Conservation (phyloP, 169 alveolate genomes). For the Plasmodium vivax region DNA sequence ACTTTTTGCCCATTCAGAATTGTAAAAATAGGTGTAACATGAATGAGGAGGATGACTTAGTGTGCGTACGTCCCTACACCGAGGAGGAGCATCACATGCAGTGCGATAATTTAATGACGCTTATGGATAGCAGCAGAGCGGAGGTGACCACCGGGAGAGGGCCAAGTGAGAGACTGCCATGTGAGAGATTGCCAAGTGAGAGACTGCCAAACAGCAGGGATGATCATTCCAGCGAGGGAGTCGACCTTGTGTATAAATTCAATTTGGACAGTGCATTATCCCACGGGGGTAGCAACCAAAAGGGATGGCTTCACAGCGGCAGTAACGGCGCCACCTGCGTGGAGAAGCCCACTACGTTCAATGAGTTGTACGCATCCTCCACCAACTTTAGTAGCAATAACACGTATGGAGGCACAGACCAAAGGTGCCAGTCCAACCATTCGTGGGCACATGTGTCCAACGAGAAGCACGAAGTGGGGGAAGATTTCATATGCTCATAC, state of each 20-base stretch:
- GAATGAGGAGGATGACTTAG: constrained; percentile 66
- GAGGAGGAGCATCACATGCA: constrained; percentile 6
- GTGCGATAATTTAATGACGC: constrained; percentile 40
- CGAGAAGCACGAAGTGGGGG: constrained; percentile 49
- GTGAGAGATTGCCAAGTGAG: neutral
- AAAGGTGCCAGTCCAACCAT: neutral
- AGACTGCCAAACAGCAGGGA: neutral
- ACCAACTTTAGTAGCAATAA: neutral
- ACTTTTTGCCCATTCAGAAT: constrained; percentile 8
- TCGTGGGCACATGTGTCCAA: constrained; percentile 57
- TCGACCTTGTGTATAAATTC: constrained; percentile 7
- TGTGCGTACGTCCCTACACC: constrained; percentile 25
- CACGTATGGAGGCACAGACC: neutral
- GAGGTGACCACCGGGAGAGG: neutral
- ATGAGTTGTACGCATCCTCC: neutral
- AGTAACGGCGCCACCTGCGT: neutral
- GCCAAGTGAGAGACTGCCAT: neutral
- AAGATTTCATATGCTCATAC: constrained; percentile 33
- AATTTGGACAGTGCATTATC: neutral
- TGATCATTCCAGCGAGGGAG: neutral
- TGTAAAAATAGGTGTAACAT: neutral
- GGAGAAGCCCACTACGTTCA: neutral
- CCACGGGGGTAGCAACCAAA: neutral
- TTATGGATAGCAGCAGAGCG: neutral
- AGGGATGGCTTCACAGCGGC: neutral